phyloP scores from a whole-genome alignment of 768 basidiomycete species.

The Tubosaeta brunneosetosa region DNA sequence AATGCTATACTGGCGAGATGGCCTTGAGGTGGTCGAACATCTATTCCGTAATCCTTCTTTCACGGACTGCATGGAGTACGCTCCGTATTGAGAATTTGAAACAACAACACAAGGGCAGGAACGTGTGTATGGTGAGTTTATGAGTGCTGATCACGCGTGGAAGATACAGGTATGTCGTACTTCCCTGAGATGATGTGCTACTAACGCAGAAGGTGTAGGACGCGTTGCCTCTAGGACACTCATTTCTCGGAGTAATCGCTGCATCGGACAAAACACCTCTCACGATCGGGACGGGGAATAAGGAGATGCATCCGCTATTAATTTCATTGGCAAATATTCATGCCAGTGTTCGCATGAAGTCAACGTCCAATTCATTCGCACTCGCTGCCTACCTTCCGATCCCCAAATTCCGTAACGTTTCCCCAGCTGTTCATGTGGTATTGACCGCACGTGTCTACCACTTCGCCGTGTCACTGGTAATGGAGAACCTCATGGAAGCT shows the following conservation, averaged over 20 bases:
- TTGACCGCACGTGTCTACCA: neutral
- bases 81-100: conserved; percentile 8
- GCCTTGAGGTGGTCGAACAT: conserved; percentile 22
- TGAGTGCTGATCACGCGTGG: neutral
- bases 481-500: neutral
- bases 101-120: neutral
- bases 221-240: neutral
- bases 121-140: neutral
- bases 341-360: neutral
- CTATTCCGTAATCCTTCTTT: conserved; percentile 25
- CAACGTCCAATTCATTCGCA: neutral
- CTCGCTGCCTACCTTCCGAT: neutral
- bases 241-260: neutral
- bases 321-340: conserved; percentile 1
- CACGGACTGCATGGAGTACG: conserved; percentile 1
- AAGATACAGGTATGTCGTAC: neutral
- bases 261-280: neutral
- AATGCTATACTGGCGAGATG: conserved; percentile 16
- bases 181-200: neutral
- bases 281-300: neutral
- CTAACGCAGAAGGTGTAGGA: neutral
- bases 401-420: neutral
- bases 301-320: neutral
- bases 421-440: neutral
- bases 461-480: neutral